Base-by-base conservation (phyloP, 305 asterid genomes). In the Withania somnifera region DNA sequence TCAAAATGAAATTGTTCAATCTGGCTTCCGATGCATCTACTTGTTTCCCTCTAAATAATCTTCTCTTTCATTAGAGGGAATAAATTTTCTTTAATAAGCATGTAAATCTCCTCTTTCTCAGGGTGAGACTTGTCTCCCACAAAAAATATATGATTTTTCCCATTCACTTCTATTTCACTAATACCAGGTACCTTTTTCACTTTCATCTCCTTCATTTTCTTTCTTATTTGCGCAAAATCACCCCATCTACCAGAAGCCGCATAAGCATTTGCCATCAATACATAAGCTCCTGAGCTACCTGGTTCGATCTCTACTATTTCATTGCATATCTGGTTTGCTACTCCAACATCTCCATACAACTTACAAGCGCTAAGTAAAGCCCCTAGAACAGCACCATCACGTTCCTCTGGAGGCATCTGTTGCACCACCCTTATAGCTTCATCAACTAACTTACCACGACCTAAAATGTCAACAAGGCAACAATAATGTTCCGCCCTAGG, bases 391-490 rank as follows among this genome's bases (percentile, higher is more conserved):
- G 86, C 95, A 82, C 88, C 86, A 85, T 92, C 97, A 67, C 80
- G 86, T 85, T 93, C 93, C 57, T 83, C 89, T 3, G 82, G 84
- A 75, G 96, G 94, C 91, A 95, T 93, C 83, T 87, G 88, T 40
- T 52, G 50, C 32, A 92, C 88, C 81, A 92, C 92, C 82, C 77
- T 83, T 87, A 85, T 51, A 47, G 98, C 98, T 86, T 95, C 97
- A 11, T 86, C 75, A 53, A 95, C 89, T 40, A 88, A 89, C 69
- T 94, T 93, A 26, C 94, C 94, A 34, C 98, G 88, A 58, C 97
- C 98, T 7, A 95, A 89, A 83, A 92, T 88, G 90, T 95, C 98
- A 40, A 92, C 92, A 54, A 95, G 95, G 89, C 96, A 90, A 73
- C 92, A 86, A 24, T 90, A 93, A 81, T 95, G 98, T 85, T 92